Evolutionary conservation across 2,329 filamentous ascomycete genomes (phyloP).

Genomic region (Fusarium newnesense): DNA sequence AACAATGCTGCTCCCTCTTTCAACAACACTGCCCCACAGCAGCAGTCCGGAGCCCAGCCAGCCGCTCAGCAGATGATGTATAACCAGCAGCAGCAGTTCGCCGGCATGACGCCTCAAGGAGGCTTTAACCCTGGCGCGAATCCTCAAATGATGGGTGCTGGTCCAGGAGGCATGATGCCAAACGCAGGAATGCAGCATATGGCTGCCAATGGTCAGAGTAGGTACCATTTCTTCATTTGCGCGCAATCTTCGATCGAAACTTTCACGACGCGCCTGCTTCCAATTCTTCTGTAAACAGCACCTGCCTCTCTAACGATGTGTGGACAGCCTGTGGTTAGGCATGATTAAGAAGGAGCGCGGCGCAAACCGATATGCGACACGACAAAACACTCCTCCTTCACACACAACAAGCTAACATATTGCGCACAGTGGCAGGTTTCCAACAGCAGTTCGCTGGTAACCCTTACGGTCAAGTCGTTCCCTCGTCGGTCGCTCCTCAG

Average conservation of each 20-base stretch:
- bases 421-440: conserved; percentile 63
- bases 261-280: conserved; percentile 1
- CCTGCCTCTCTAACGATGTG: background rate
- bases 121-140: conserved; percentile 62
- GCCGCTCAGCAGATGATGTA: conserved; percentile 67
- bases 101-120: conserved; percentile 62
- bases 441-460: conserved; percentile 67
- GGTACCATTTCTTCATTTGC: conserved; percentile 50
- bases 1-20: conserved; percentile 63
- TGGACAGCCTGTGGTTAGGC: background rate
- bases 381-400: background rate
- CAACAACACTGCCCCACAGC: conserved; percentile 56
- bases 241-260: conserved; percentile 12
- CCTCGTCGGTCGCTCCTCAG: conserved; percentile 60
- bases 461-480: conserved; percentile 65
- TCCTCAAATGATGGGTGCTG: conserved; percentile 65
- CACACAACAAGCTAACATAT: conserved; percentile 26
- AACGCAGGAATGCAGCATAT: conserved; percentile 69
- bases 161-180: conserved; percentile 71
- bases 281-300: background rate
- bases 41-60: conserved; percentile 52
- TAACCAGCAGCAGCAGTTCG: conserved; percentile 65
- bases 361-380: conserved; percentile 32
- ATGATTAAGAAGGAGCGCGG: conserved; percentile 18
- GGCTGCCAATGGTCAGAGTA: conserved; percentile 69